phyloP scores from a whole-genome alignment of 2,329 filamentous ascomycete species.

The Fusarium irregulare region DNA sequence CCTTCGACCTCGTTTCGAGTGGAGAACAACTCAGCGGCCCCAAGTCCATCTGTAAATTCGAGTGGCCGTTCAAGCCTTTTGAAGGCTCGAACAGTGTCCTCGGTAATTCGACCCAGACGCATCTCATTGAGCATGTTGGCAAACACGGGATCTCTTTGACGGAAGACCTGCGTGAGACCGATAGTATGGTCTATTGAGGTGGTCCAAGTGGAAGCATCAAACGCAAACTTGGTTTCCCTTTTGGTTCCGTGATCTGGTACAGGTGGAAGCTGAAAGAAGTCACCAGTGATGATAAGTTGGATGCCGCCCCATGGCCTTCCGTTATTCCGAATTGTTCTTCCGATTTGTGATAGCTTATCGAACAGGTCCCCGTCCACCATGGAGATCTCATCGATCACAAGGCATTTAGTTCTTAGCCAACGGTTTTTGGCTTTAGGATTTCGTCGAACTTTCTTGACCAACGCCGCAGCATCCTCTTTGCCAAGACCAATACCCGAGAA shows the following conservation, averaged over 20 bases:
- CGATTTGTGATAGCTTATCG: constrained; percentile 92
- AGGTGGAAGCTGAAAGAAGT: constrained; percentile 97
- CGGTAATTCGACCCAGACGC: constrained; percentile 84
- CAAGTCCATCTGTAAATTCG: constrained; percentile 77
- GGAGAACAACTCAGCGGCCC: constrained; percentile 86
- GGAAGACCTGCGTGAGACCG: constrained; percentile 93
- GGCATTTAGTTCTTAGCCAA: constrained; percentile 88
- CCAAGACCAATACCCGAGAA: constrained; percentile 93
- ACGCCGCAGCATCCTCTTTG: constrained; percentile 82
- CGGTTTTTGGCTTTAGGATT: constrained; percentile 89
- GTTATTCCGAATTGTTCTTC: constrained; percentile 86
- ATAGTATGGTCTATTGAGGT: constrained; percentile 97
- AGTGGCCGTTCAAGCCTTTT: constrained; percentile 77
- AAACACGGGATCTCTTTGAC: constrained; percentile 90
- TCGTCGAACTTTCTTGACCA: constrained; percentile 90
- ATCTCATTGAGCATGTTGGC: constrained; percentile 98
- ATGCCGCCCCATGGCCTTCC: constrained; percentile 95
- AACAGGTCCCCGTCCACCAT: constrained; percentile 99
- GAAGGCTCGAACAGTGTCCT: constrained; percentile 82
- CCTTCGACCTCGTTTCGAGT: constrained; percentile 89
- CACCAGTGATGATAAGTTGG: constrained; percentile 93
- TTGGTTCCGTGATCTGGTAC: constrained; percentile 80
- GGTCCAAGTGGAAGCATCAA: constrained; percentile 90
- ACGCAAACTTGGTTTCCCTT: constrained; percentile 84
- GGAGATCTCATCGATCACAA: constrained; percentile 94